phyloP scores from a whole-genome alignment of 257 asterid genomes.

The Nicotiana undulata region DNA sequence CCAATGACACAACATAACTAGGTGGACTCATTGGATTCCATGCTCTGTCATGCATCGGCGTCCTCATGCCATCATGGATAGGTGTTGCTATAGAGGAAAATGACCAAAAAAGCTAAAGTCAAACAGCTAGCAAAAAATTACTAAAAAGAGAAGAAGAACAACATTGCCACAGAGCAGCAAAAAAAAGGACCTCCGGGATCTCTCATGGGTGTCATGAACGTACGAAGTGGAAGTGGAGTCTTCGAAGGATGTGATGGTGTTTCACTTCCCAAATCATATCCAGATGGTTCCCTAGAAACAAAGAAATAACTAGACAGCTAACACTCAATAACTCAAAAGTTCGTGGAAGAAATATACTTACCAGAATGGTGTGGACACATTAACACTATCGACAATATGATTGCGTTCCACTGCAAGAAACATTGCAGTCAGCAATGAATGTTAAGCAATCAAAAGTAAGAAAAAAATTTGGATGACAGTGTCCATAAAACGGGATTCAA shows the following conservation, averaged over 20 bases:
- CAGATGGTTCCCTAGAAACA: slow-evolving; percentile 53
- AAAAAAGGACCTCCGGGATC: slow-evolving; percentile 61
- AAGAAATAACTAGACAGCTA: slow-evolving; percentile 14
- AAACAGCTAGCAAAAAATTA: slow-evolving; percentile 1
- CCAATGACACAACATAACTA: slow-evolving; percentile 32
- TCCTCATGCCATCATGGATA: slow-evolving; percentile 90
- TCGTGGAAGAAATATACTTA: slow-evolving; percentile 4
- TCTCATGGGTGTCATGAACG: slow-evolving; percentile 94
- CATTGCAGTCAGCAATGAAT: background rate
- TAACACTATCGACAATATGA: slow-evolving; percentile 60
- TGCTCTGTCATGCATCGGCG: slow-evolving; percentile 96
- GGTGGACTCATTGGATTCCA: slow-evolving; percentile 99
- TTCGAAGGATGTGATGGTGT: slow-evolving; percentile 95
- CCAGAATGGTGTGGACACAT: slow-evolving; percentile 71
- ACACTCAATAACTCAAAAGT: background rate
- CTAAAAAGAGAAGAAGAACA: background rate
- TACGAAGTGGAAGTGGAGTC: slow-evolving; percentile 88
- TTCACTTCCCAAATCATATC: slow-evolving; percentile 87
- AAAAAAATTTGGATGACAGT: background rate
- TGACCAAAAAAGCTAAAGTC: slow-evolving; percentile 3
- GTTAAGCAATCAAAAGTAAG: background rate
- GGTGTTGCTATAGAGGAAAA: slow-evolving; percentile 61
- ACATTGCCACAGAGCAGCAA: background rate
- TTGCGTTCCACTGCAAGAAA: slow-evolving; percentile 71
- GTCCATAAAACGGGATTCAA: background rate